Conservation (phyloP, 768 basidiomycete species). For the Boletus subparvulus region DNA sequence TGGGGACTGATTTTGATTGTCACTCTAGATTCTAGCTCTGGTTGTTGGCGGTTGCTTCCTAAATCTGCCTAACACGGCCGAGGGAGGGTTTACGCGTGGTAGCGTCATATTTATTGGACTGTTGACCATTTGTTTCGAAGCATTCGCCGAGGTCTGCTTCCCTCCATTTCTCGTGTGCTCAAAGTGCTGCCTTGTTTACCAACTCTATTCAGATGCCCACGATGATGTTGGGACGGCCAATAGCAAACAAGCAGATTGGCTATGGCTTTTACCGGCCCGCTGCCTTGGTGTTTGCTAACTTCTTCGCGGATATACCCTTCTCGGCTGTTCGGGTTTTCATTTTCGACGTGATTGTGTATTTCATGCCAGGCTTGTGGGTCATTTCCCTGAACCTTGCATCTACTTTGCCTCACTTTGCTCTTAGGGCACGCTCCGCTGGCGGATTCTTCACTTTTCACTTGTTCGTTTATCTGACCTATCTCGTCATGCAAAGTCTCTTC, state of each 20-base stretch:
- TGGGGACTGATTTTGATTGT: neutral
- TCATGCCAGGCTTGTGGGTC: slow-evolving; percentile 55
- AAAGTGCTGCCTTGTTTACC: slow-evolving; percentile 1
- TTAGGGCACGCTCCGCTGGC: slow-evolving; percentile 35
- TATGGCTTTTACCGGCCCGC: slow-evolving; percentile 69
- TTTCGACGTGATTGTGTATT: slow-evolving; percentile 68
- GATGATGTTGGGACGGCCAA: slow-evolving; percentile 80
- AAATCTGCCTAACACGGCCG: slow-evolving; percentile 67
- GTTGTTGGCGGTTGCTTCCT: slow-evolving; percentile 75
- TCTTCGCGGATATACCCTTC: slow-evolving; percentile 68
- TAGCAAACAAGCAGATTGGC: slow-evolving; percentile 63
- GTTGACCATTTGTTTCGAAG: slow-evolving; percentile 66
- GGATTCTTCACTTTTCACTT: slow-evolving; percentile 63
- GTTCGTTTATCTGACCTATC: slow-evolving; percentile 60
- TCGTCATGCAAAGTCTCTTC: slow-evolving; percentile 86
- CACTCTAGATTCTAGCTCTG: slow-evolving; percentile 35
- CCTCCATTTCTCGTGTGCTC: neutral
- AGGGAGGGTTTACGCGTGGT: slow-evolving; percentile 86
- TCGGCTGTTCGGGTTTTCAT: slow-evolving; percentile 57
- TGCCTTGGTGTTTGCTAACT: slow-evolving; percentile 64
- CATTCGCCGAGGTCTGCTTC: slow-evolving; percentile 61
- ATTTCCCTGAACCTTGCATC: slow-evolving; percentile 25
- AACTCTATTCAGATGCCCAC: slow-evolving; percentile 51
- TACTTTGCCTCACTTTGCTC: slow-evolving; percentile 1
- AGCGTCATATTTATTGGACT: slow-evolving; percentile 74